Conservation (phyloP, 202 grass and related monocot species). For the Hordeum pubiflorum region DNA sequence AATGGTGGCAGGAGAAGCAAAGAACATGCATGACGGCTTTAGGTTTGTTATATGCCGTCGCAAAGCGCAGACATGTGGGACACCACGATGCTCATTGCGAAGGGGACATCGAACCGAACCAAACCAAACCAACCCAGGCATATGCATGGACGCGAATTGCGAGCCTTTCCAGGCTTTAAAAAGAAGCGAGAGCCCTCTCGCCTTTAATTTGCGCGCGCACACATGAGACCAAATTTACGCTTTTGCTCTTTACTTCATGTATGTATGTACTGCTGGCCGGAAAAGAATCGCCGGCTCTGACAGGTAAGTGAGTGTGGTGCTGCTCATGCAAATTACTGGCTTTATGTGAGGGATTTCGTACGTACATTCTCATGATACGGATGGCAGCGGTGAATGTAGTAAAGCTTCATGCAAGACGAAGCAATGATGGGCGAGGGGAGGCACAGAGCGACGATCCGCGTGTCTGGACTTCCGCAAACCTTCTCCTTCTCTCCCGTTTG, state of each 20-base stretch:
- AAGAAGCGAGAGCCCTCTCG: conserved; percentile 27
- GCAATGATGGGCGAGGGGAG: background rate
- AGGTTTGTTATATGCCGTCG: conserved; percentile 27
- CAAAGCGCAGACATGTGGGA: conserved; percentile 26
- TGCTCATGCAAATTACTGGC: conserved; percentile 10
- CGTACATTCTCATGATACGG: conserved; percentile 2
- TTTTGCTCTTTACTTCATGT: conserved; percentile 15
- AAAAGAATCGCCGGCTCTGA: conserved; percentile 28
- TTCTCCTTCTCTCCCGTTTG: no score
- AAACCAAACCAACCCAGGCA: background rate
- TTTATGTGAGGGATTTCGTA: background rate
- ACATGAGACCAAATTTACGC: conserved; percentile 44
- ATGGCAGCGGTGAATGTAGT: background rate
- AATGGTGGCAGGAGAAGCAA: conserved; percentile 19
- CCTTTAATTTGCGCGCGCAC: conserved; percentile 45
- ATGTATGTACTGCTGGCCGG: background rate
- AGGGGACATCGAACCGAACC: background rate
- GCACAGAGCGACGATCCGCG: no score
- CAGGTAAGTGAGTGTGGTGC: background rate
- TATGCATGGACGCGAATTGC: conserved; percentile 23
- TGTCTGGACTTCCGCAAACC: no score
- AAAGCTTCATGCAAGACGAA: conserved; percentile 16
- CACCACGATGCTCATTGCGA: conserved; percentile 25
- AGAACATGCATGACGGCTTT: conserved; percentile 33
- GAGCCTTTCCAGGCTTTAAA: conserved; percentile 58